phyloP scores from a whole-genome alignment of 306 rosid species.

The Sicyos edulis region DNA sequence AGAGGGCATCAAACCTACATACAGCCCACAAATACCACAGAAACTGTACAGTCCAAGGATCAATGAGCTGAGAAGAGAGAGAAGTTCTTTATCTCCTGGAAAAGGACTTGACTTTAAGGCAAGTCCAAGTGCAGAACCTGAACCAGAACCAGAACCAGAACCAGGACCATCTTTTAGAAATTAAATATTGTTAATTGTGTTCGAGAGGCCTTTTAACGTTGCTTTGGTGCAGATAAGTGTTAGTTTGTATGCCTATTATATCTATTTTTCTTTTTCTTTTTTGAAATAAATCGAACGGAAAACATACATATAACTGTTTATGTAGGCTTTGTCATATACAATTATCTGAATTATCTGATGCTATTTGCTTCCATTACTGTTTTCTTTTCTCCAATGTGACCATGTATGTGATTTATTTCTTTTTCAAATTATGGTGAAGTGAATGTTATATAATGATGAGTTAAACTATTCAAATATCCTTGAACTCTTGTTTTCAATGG shows the following conservation, averaged over 20 bases:
- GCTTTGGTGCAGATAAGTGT: slow-evolving; percentile 15
- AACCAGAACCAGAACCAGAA: slow-evolving; percentile 2
- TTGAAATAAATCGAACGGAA: neutral
- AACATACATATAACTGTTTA: slow-evolving; percentile 11
- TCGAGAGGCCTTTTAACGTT: slow-evolving; percentile 44
- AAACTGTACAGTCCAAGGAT: slow-evolving; percentile 46
- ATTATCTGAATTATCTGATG: no score
- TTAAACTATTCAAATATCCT: no score
- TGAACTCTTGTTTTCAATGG: no score
- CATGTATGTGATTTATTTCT: no score
- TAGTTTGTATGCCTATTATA: neutral
- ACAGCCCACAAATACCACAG: slow-evolving; percentile 44
- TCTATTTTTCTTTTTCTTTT: neutral
- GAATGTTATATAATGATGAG: no score
- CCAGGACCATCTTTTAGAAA: slow-evolving; percentile 28
- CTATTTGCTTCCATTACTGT: no score
- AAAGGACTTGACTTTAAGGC: slow-evolving; percentile 34
- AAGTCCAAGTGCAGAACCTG: slow-evolving; percentile 34
- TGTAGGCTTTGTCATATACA: neutral
- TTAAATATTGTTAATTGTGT: slow-evolving; percentile 34
- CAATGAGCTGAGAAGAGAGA: slow-evolving; percentile 46
- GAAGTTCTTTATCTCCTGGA: slow-evolving; percentile 29
- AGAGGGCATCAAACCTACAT: slow-evolving; percentile 44
- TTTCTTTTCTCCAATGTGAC: no score
- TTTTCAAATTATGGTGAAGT: no score